Conservation (phyloP, 192 early-diverging fungal species). For the Coemansia sp. region DNA sequence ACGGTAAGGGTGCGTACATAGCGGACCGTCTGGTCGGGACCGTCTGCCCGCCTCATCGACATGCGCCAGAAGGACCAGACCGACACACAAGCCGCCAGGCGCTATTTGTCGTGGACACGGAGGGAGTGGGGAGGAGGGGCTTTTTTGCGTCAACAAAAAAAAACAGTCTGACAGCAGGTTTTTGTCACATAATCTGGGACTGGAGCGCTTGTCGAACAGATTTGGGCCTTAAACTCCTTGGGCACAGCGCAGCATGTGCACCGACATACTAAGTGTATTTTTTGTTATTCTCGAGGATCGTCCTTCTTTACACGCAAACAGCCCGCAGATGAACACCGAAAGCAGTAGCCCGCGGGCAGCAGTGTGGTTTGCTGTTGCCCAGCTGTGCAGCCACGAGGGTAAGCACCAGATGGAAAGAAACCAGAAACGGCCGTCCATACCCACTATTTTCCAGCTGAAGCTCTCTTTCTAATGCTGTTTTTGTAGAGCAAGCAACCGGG, state of each 20-base stretch:
- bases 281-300: background rate
- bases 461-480: background rate
- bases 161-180: no score
- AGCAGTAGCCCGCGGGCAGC: conserved; percentile 35
- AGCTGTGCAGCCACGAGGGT: conserved; percentile 39
- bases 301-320: background rate
- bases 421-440: background rate
- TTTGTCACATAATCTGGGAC: no score
- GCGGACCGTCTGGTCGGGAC: no score
- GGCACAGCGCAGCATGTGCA: background rate
- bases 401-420: background rate
- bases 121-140: no score
- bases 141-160: no score
- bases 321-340: conserved; percentile 26
- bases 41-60: no score
- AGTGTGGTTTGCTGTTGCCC: conserved; percentile 42
- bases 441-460: background rate
- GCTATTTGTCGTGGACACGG: no score
- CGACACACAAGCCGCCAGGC: no score
- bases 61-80: no score
- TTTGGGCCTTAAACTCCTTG: no score
- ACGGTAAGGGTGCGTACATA: background rate
- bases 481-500: conserved; percentile 26
- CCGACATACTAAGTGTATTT: background rate
- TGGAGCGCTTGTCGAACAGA: no score